Evolutionary conservation across 2,329 filamentous ascomycete species (phyloP), one percentile per base, ranked within the genome.

Genomic region (Fusarium agapanthi): DNA sequence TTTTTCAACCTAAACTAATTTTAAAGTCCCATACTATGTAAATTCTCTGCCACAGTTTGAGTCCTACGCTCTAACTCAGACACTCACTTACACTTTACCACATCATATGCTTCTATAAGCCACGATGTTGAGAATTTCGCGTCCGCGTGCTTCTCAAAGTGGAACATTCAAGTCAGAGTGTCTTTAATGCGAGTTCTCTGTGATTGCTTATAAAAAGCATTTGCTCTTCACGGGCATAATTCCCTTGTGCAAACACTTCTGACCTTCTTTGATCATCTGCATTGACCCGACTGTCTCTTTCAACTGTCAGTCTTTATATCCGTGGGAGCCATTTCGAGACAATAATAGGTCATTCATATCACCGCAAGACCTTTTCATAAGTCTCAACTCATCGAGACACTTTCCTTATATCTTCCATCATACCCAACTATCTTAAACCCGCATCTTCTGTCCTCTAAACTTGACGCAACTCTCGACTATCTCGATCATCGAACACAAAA

Each of bases 191-290:
- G 13, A 62, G 53, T 47, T 58, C 50, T 56, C 37, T 6, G 44
- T 43, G 44, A 40, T 40, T 50, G 45, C 47, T 67, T 62, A 71
- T 71, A 62, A 71, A 62, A 69, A 53, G 28, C 37, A 45, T 20
- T 50, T 47, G 32, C 22, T 30, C 48, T 51, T 45, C 34, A 28
- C 53, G 22, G 41, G 13, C 43, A 64, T 40, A 68, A 50, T 59
- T 38, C 35, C 51, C 59, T 69, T 69, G 64, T 73, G 60, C 51
- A 48, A 61, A 60, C 53, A 62, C 65, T 40, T 67, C 70, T 73
- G 70, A 71, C 70, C 61, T 69, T 75, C 74, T 77, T 77, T 77
- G 76, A 77, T 77, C 76, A 77, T 73, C 76, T 77, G 76, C 74
- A 75, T 75, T 68, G 59, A 44, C 51, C 66, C 64, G 55, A 76